Conservation (phyloP, 768 basidiomycete genomes). For the Panaeolus cyanescens region DNA sequence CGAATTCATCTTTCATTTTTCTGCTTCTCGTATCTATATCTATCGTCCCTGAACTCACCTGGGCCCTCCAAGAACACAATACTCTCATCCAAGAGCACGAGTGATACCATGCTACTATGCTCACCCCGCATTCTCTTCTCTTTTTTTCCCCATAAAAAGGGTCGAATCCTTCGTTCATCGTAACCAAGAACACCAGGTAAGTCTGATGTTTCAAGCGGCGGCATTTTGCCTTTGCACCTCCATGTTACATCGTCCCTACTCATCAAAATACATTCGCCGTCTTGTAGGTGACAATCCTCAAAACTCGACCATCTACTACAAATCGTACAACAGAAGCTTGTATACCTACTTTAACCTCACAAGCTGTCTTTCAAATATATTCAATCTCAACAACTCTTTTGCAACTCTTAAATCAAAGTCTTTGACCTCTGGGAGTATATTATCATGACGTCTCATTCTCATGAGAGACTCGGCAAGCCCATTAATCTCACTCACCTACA, state of each 20-base stretch:
- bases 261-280: not conserved
- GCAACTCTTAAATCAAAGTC: not conserved
- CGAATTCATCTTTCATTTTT: too few species aligned
- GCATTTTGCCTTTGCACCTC: not conserved
- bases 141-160: not conserved
- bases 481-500: not conserved
- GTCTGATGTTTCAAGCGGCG: not conserved
- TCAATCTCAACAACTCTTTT: not conserved
- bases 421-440: not conserved
- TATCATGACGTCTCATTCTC: conserved; percentile 1
- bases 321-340: not conserved
- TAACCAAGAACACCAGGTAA: not conserved
- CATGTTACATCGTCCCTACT: not conserved
- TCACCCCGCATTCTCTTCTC: not conserved
- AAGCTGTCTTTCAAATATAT: too few species aligned
- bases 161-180: not conserved
- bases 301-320: not conserved
- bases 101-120: not conserved
- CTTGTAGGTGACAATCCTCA: not conserved
- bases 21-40: not conserved
- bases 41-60: not conserved
- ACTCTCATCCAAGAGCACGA: not conserved
- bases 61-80: not conserved
- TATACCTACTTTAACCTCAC: not conserved
- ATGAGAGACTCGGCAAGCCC: not conserved